Conservation (phyloP, 352 stramenopile species). For the Peronospora farinosa region DNA sequence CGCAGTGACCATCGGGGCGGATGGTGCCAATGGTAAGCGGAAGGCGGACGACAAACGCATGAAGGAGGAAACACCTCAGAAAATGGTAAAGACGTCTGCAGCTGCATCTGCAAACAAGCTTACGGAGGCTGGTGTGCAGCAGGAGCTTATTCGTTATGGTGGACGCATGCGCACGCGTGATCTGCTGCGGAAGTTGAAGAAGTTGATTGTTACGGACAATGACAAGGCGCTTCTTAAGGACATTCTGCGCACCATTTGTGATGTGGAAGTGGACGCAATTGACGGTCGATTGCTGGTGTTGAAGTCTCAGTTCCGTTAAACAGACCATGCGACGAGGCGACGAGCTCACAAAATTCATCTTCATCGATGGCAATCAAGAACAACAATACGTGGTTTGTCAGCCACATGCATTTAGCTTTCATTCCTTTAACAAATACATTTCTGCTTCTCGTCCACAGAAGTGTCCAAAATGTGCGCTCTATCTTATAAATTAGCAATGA, state of each 20-base stretch:
- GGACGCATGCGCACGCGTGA: slow-evolving; percentile 76
- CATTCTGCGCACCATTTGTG: slow-evolving; percentile 82
- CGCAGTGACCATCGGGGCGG: slow-evolving; percentile 8
- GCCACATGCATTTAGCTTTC: slow-evolving; percentile 1
- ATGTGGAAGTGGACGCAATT: slow-evolving; percentile 81
- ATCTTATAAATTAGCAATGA: too few relatives aligned
- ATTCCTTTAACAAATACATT: neutral
- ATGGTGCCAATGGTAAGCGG: slow-evolving; percentile 39
- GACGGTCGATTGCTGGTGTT: slow-evolving; percentile 76
- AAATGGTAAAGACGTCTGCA: slow-evolving; percentile 32
- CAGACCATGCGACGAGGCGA: neutral
- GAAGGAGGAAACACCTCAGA: slow-evolving; percentile 47
- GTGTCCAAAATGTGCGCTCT: too few relatives aligned
- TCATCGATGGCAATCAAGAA: neutral
- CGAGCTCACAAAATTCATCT: neutral
- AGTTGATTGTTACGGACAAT: slow-evolving; percentile 72
- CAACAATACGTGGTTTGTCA: neutral
- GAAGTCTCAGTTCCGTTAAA: slow-evolving; percentile 84
- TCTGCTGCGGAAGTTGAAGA: slow-evolving; percentile 75
- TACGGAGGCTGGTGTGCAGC: slow-evolving; percentile 75
- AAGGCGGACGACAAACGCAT: slow-evolving; percentile 35
- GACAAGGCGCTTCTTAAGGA: slow-evolving; percentile 81
- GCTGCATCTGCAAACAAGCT: slow-evolving; percentile 50
- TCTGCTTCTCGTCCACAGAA: too few relatives aligned
- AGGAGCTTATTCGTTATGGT: slow-evolving; percentile 77